Percentiles rank a stretch among this genome's conserved stretches.
Evolutionary conservation across 176 grass and related monocot species (phyloP).

Genomic region (Dactylis glomerata): DNA sequence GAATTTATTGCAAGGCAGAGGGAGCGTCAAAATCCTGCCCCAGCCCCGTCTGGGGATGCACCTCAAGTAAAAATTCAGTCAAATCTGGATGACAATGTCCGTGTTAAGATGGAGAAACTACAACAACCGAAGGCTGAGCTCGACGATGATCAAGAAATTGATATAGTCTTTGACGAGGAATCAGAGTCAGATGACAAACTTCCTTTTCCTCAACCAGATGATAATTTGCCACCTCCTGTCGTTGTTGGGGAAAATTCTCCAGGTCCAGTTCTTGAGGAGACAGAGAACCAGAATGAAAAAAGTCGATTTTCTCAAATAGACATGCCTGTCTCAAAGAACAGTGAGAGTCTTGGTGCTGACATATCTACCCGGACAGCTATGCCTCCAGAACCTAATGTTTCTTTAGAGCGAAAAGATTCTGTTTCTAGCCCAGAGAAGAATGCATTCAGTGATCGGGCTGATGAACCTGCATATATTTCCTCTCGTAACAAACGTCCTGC

Average conservation of each 20-base stretch:
- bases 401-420: conserved; percentile 34
- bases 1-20: conserved; percentile 96
- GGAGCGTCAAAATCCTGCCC: conserved; percentile 71
- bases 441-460: conserved; percentile 42
- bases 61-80: conserved; percentile 47
- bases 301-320: conserved; percentile 36
- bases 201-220: conserved; percentile 87
- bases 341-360: conserved; percentile 26
- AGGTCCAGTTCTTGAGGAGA: conserved; percentile 48
- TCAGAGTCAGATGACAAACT: conserved; percentile 86
- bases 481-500: conserved; percentile 28
- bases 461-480: conserved; percentile 42
- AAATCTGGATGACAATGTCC: conserved; percentile 52
- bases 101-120: conserved; percentile 48
- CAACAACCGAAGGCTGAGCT: conserved; percentile 65
- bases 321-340: conserved; percentile 17
- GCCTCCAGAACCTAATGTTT: conserved; percentile 36
- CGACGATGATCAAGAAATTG: conserved; percentile 85
- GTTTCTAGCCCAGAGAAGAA: conserved; percentile 35
- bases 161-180: conserved; percentile 93
- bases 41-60: conserved; percentile 47
- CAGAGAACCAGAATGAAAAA: conserved; percentile 53
- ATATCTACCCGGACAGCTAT: conserved; percentile 38
- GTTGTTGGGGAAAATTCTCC: conserved; percentile 88
- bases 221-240: conserved; percentile 69